These are phyloP conservation scores for Lasiodiplodia gonubiensis DNA, from an alignment of 2,329 filamentous ascomycete species.

Conservation along the genomic window DNA sequence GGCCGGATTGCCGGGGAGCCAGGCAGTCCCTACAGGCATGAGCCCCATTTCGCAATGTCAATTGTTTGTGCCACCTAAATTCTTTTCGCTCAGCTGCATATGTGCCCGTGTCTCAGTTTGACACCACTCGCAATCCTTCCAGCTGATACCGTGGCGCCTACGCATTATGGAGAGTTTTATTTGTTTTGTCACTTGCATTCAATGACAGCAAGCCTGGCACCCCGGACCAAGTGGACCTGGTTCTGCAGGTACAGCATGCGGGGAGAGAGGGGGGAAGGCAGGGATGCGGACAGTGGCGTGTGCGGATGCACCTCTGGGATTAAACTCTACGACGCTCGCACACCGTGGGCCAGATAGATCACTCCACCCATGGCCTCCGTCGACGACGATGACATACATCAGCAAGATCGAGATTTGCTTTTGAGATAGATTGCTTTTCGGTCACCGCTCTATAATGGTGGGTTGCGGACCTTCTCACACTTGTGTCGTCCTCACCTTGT, in stretches of 20 bases:
- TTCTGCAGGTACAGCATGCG: conserved; percentile 24
- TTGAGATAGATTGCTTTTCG: conserved; percentile 23
- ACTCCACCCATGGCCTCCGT: conserved; percentile 12
- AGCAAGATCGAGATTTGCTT: conserved; percentile 14
- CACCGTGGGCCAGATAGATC: neutral
- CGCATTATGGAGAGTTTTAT: conserved; percentile 11
- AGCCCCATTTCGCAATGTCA: conserved; percentile 24
- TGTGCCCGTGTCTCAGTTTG: conserved; percentile 17
- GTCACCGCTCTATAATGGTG: conserved; percentile 1
- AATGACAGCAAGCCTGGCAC: conserved; percentile 4
- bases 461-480: neutral
- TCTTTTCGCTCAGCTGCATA: conserved; percentile 24
- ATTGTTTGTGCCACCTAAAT: conserved; percentile 7
- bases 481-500: neutral
- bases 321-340: conserved; percentile 14
- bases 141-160: conserved; percentile 1
- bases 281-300: conserved; percentile 14
- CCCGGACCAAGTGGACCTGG: conserved; percentile 5
- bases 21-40: conserved; percentile 21
- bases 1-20: conserved; percentile 11
- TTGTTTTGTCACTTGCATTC: conserved; percentile 18
- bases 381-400: conserved; percentile 19
- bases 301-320: neutral
- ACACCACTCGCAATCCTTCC: conserved; percentile 7
- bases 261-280: conserved; percentile 14